Conservation (phyloP, 2,329 filamentous ascomycete species). For the Cladosporium velox region DNA sequence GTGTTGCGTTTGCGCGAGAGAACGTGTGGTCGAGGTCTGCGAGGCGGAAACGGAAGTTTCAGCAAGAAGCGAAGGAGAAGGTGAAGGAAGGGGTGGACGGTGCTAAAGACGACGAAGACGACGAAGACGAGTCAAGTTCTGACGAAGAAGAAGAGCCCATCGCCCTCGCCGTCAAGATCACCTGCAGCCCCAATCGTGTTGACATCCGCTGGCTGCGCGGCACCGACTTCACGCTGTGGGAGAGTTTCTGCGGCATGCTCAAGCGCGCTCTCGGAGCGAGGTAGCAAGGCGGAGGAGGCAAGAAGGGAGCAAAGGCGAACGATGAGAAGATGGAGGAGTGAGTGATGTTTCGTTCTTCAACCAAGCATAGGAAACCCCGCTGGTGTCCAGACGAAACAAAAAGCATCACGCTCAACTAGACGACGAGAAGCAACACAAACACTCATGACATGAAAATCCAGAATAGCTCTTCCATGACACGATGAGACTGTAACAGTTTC, state of each 20-base stretch:
- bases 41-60: slow-evolving; percentile 57
- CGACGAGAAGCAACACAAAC: background rate
- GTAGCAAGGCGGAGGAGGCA: background rate
- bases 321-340: background rate
- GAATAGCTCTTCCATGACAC: background rate
- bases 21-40: slow-evolving; percentile 81
- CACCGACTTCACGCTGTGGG: slow-evolving; percentile 70
- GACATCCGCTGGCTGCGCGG: slow-evolving; percentile 74
- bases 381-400: background rate
- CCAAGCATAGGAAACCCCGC: background rate
- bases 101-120: slow-evolving; percentile 22
- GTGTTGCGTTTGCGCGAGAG: slow-evolving; percentile 63
- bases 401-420: background rate
- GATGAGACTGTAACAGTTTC: background rate
- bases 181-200: slow-evolving; percentile 40
- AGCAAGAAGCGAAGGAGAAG: slow-evolving; percentile 36
- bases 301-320: background rate
- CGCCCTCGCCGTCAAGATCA: slow-evolving; percentile 46
- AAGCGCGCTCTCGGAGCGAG: slow-evolving; percentile 44
- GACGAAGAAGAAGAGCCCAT: slow-evolving; percentile 36
- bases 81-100: slow-evolving; percentile 31
- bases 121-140: slow-evolving; percentile 21
- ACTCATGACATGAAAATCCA: background rate
- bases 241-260: slow-evolving; percentile 84
- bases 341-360: background rate